These are phyloP conservation scores for Aureoboletus auriporus DNA, from an alignment of 768 basidiomycete genomes.

Conservation along the genomic window DNA sequence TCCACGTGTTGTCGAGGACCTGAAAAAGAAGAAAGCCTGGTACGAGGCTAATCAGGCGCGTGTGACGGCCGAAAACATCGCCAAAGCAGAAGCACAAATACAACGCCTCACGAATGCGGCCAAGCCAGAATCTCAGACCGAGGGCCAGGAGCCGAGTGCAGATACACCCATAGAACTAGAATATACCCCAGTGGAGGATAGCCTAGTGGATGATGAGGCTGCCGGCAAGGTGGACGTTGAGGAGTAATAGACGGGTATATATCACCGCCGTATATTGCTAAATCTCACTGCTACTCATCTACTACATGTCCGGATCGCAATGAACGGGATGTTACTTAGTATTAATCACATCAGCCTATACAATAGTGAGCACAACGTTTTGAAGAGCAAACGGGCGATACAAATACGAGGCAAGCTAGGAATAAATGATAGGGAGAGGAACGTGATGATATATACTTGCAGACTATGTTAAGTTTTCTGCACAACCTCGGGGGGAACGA, in stretches of 20 bases:
- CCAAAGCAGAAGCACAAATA: slow-evolving; percentile 76
- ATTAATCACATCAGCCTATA: slow-evolving; percentile 32
- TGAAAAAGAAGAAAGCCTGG: slow-evolving; percentile 94
- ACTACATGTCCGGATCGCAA: slow-evolving; percentile 5
- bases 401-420: slow-evolving; percentile 35
- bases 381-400: slow-evolving; percentile 32
- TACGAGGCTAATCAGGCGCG: slow-evolving; percentile 88
- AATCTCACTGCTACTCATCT: slow-evolving; percentile 19
- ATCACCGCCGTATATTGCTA: slow-evolving; percentile 11
- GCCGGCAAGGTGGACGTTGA: slow-evolving; percentile 37
- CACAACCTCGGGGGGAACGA: slow-evolving; percentile 22
- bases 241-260: slow-evolving; percentile 21
- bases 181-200: slow-evolving; percentile 37
- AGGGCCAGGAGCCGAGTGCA: slow-evolving; percentile 31
- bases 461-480: slow-evolving; percentile 29
- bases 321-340: slow-evolving; percentile 15
- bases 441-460: slow-evolving; percentile 32
- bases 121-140: slow-evolving; percentile 36
- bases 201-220: slow-evolving; percentile 28
- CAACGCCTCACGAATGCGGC: slow-evolving; percentile 47
- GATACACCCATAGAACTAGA: slow-evolving; percentile 45
- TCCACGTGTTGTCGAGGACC: slow-evolving; percentile 79
- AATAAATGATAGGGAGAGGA: slow-evolving; percentile 33
- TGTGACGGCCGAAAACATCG: slow-evolving; percentile 73
- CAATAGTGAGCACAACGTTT: slow-evolving; percentile 34